These are phyloP conservation scores for Solioccasus polychromus DNA, from an alignment of 768 basidiomycete genomes.

Conservation along the genomic window DNA sequence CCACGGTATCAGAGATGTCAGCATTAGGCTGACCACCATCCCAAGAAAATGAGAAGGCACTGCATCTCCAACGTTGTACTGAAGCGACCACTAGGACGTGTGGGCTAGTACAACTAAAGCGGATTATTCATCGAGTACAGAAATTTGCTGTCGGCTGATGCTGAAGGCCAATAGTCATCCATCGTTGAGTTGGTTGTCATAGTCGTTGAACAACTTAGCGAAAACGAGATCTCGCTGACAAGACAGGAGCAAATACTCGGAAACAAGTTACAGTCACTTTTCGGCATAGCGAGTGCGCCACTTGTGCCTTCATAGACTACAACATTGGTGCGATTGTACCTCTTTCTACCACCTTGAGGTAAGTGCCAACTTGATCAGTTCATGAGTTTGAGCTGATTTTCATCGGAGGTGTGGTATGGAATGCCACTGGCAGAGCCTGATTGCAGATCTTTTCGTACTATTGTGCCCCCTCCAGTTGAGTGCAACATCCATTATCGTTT, in stretches of 20 bases:
- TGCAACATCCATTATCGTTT: slow-evolving; percentile 1
- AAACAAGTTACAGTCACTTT: no score
- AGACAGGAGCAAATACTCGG: slow-evolving; percentile 20
- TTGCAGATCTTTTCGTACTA: slow-evolving; percentile 6
- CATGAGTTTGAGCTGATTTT: no score
- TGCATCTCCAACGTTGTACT: slow-evolving; percentile 28
- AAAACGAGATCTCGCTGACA: slow-evolving; percentile 1
- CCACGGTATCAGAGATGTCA: slow-evolving; percentile 21
- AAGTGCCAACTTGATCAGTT: no score
- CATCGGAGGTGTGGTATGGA: no score
- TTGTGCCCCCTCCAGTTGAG: slow-evolving; percentile 4
- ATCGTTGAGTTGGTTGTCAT: slow-evolving; percentile 38
- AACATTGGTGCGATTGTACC: no score
- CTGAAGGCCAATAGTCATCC: slow-evolving; percentile 80
- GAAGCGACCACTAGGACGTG: slow-evolving; percentile 29
- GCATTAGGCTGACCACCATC: slow-evolving; percentile 35
- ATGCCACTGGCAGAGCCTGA: no score
- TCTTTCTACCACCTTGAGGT: no score
- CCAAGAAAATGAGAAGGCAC: slow-evolving; percentile 11
- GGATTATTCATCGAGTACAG: slow-evolving; percentile 37
- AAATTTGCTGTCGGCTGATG: slow-evolving; percentile 65
- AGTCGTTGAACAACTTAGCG: slow-evolving; percentile 16
- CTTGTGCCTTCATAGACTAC: no score
- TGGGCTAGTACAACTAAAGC: slow-evolving; percentile 31
- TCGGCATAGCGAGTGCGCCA: no score